A percentile compares a stretch with the other conserved stretches of the same genome.
Conservation (phyloP, 73 alveolate genomes). For the Effrenium voratum region DNA sequence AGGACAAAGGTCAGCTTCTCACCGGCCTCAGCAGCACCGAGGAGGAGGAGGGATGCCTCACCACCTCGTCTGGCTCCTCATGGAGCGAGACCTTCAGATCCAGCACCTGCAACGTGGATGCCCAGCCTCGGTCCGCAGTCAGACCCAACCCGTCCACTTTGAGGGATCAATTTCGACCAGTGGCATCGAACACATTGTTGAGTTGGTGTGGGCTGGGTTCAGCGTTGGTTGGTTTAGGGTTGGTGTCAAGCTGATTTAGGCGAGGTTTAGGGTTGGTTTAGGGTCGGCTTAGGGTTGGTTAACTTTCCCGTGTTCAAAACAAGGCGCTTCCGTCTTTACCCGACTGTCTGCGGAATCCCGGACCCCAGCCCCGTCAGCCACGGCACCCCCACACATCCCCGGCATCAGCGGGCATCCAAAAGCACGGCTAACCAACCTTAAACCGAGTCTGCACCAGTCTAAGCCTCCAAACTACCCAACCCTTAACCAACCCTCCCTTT, state of each 20-base stretch:
- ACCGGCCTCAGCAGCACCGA: constrained; percentile 37
- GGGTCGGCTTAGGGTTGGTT: no score
- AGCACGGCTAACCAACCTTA: no score
- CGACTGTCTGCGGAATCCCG: no score
- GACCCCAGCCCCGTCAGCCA: no score
- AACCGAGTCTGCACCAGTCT: not conserved
- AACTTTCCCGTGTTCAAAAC: no score
- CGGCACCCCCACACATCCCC: no score
- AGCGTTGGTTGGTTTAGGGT: not conserved
- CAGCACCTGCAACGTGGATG: constrained; percentile 21
- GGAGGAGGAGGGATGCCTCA: constrained; percentile 44
- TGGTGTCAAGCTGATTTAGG: not conserved
- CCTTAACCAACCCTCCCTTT: not conserved
- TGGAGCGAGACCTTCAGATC: constrained; percentile 18
- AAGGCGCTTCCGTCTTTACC: no score
- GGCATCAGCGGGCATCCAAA: no score
- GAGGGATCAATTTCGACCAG: not conserved
- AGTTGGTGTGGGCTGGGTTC: not conserved
- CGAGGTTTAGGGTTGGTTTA: not conserved
- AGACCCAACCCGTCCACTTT: not conserved
- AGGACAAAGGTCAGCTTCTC: no score
- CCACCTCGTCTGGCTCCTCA: not conserved
- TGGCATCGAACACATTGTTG: not conserved
- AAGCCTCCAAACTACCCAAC: not conserved
- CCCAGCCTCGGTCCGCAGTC: not conserved